A percentile compares a stretch with the other conserved stretches of the same genome.
Conservation (phyloP, 768 basidiomycete genomes). For the Asterophora lycoperdoides region DNA sequence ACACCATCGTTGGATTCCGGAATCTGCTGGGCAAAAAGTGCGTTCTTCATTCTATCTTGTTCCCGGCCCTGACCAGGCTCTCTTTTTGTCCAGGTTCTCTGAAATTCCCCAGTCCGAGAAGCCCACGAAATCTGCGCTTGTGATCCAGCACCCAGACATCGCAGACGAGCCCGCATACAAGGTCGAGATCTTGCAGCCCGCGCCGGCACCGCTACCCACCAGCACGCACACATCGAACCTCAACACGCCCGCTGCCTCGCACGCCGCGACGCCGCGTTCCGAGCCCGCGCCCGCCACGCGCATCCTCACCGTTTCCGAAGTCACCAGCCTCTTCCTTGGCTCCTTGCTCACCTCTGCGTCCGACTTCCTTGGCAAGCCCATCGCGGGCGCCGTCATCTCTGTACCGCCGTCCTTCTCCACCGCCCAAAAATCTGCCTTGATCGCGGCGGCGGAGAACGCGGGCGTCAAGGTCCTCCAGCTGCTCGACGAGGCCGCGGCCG, state of each 20-base stretch:
- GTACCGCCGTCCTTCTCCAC: constrained; percentile 74
- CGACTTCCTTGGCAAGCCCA: constrained; percentile 81
- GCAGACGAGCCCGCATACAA: constrained; percentile 79
- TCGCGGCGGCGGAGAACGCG: constrained; percentile 70
- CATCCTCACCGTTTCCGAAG: constrained; percentile 78
- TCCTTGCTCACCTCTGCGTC: constrained; percentile 84
- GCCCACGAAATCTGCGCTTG: constrained; percentile 55
- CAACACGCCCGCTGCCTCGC: constrained; percentile 63
- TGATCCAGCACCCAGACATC: constrained; percentile 72
- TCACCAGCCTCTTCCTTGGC: constrained; percentile 77
- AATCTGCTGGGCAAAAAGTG: constrained; percentile 92
- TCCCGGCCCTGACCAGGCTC: neutral
- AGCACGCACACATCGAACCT: constrained; percentile 42
- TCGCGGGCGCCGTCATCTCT: constrained; percentile 79
- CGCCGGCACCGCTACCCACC: constrained; percentile 61
- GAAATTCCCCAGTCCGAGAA: constrained; percentile 54
- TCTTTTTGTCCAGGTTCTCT: constrained; percentile 52
- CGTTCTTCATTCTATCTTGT: constrained; percentile 18
- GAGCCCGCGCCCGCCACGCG: constrained; percentile 66
- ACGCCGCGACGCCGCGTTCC: constrained; percentile 66
- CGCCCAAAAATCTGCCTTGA: constrained; percentile 64
- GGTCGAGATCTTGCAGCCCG: constrained; percentile 74
- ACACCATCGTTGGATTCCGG: constrained; percentile 93
- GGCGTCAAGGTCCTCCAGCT: constrained; percentile 84
- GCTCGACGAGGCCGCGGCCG: constrained; percentile 83